These are phyloP conservation scores for Serendipita sp. DNA, from an alignment of 768 basidiomycete species.

Conservation along the genomic window DNA sequence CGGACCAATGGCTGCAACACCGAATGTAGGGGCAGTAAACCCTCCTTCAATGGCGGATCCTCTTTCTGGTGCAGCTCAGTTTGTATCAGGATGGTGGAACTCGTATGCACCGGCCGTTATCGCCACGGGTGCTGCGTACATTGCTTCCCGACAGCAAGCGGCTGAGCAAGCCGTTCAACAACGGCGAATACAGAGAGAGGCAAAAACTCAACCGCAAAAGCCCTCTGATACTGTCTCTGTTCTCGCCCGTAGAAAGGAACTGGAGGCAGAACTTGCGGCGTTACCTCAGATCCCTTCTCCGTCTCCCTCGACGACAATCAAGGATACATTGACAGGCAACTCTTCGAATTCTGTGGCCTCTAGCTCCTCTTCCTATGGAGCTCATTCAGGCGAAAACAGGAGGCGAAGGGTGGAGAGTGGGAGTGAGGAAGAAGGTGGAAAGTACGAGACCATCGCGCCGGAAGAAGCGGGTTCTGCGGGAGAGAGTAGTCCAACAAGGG, in stretches of 20 bases:
- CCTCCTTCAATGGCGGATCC: conserved; percentile 34
- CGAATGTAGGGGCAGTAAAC: conserved; percentile 1
- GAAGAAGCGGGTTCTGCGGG: conserved; percentile 10
- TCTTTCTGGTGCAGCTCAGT: conserved; percentile 44
- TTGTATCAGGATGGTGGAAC: conserved; percentile 55
- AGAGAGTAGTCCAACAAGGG: conserved; percentile 14
- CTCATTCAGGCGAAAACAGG: background rate
- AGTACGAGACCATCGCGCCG: conserved; percentile 14
- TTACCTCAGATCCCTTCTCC: conserved; percentile 14
- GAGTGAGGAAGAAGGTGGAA: conserved; percentile 37
- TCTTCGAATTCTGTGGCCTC: conserved; percentile 1
- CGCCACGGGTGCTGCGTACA: conserved; percentile 46
- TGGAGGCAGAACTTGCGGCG: conserved; percentile 44
- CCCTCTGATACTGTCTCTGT: conserved; percentile 11
- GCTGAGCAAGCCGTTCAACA: conserved; percentile 25
- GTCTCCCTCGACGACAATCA: background rate
- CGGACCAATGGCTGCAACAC: conserved; percentile 8
- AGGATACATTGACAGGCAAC: background rate
- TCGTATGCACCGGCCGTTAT: conserved; percentile 59
- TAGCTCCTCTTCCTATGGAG: conserved; percentile 1
- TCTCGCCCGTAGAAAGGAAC: conserved; percentile 31
- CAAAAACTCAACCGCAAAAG: background rate
- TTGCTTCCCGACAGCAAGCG: conserved; percentile 29
- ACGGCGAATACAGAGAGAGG: conserved; percentile 1
- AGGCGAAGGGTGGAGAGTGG: conserved; percentile 39